These are phyloP conservation scores for Anastatica hierochuntica DNA, from an alignment of 345 rosid species.

Conservation along the genomic window DNA sequence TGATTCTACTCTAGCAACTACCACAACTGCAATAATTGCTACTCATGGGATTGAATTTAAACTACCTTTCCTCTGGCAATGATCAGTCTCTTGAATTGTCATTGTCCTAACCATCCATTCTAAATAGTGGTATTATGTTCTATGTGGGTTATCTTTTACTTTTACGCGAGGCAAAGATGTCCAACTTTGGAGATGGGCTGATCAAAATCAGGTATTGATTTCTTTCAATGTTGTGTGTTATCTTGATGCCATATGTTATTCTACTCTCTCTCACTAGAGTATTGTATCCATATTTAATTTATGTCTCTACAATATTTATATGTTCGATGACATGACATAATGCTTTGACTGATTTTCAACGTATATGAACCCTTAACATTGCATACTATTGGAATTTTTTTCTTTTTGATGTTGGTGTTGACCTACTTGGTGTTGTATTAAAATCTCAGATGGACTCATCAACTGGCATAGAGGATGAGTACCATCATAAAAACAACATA, in stretches of 20 bases:
- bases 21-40: no score
- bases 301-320: slow-evolving; percentile 4
- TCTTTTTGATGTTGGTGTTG: background rate
- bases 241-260: background rate
- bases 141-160: background rate
- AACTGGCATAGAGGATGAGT: slow-evolving; percentile 88
- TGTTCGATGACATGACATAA: slow-evolving; percentile 39
- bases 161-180: slow-evolving; percentile 75
- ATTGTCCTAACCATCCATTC: no score
- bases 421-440: background rate
- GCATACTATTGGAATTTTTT: slow-evolving; percentile 73
- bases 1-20: no score
- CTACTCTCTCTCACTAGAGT: background rate
- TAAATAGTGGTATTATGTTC: slow-evolving; percentile 1
- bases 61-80: no score
- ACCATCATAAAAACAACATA: slow-evolving; percentile 87
- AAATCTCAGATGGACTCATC: slow-evolving; percentile 76
- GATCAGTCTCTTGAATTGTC: no score
- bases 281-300: background rate
- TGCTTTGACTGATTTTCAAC: slow-evolving; percentile 79
- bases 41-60: no score
- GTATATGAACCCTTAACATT: slow-evolving; percentile 79
- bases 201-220: slow-evolving; percentile 61
- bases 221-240: background rate
- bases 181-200: slow-evolving; percentile 98